These are phyloP conservation scores for Epichloe elymi DNA, from an alignment of 2,329 filamentous ascomycete genomes.

Conservation along the genomic window DNA sequence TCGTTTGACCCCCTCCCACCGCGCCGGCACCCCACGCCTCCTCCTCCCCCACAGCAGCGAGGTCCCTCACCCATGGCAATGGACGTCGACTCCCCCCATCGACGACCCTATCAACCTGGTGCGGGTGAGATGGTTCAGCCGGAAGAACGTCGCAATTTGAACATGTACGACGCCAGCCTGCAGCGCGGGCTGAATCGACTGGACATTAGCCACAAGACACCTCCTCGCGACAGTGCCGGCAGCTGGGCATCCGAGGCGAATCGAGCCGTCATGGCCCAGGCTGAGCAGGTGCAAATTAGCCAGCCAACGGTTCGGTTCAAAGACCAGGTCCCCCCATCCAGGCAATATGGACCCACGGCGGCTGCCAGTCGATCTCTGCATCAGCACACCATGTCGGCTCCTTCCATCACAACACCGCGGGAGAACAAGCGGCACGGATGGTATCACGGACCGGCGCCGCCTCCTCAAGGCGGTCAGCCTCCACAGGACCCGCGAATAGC, in stretches of 20 bases:
- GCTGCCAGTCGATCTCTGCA: slow-evolving; percentile 25
- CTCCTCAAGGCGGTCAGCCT: slow-evolving; percentile 21
- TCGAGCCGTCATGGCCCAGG: slow-evolving; percentile 40
- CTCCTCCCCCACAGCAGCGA: slow-evolving; percentile 43
- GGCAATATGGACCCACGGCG: slow-evolving; percentile 18
- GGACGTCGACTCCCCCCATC: slow-evolving; percentile 36
- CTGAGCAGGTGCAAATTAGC: slow-evolving; percentile 34
- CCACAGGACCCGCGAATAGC: slow-evolving; percentile 22
- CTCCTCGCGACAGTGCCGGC: slow-evolving; percentile 38
- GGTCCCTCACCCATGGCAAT: slow-evolving; percentile 66
- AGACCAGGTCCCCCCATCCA: slow-evolving; percentile 26
- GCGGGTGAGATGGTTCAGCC: slow-evolving; percentile 17
- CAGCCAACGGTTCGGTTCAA: slow-evolving; percentile 43
- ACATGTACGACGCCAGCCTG: slow-evolving; percentile 51
- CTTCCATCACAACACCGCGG: slow-evolving; percentile 40
- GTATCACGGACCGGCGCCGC: slow-evolving; percentile 45
- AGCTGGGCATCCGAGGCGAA: slow-evolving; percentile 45
- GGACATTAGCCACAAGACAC: slow-evolving; percentile 43
- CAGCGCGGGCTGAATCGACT: slow-evolving; percentile 54
- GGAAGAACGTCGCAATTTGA: slow-evolving; percentile 37
- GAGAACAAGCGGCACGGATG: slow-evolving; percentile 57
- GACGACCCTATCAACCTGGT: slow-evolving; percentile 15
- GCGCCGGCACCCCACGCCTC: slow-evolving; percentile 43
- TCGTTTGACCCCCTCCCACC: slow-evolving; percentile 70
- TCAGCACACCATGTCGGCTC: slow-evolving; percentile 48